phyloP scores from a whole-genome alignment of 2,329 filamentous ascomycete genomes.

The Trichoderma brevicompactum region DNA sequence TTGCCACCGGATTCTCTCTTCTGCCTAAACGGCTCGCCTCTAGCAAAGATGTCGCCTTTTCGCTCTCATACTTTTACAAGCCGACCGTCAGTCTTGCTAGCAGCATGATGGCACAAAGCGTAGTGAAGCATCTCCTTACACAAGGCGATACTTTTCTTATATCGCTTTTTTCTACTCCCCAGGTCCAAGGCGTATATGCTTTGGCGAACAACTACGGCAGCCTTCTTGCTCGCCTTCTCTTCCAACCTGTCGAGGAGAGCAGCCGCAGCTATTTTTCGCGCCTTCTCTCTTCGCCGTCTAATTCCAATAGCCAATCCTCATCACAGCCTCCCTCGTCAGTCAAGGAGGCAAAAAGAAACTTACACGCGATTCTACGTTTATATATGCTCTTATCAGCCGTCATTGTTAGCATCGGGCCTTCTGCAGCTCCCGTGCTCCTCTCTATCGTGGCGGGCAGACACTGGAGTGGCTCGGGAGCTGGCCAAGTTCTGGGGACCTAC shows the following conservation, averaged over 20 bases:
- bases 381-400: constrained; percentile 77
- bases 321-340: constrained; percentile 39
- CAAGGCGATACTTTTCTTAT: constrained; percentile 93
- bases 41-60: constrained; percentile 45
- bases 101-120: constrained; percentile 85
- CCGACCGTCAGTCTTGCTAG: constrained; percentile 72
- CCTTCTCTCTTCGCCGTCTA: constrained; percentile 57
- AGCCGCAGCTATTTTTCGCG: constrained; percentile 88
- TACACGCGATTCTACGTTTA: constrained; percentile 67
- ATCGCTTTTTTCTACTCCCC: constrained; percentile 72
- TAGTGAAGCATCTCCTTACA: constrained; percentile 91
- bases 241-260: constrained; percentile 95
- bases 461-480: constrained; percentile 77
- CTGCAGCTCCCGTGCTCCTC: constrained; percentile 73
- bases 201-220: constrained; percentile 95
- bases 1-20: constrained; percentile 69
- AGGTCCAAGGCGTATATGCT: constrained; percentile 88
- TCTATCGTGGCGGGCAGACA: constrained; percentile 73
- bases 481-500: constrained; percentile 75
- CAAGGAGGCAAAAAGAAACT: constrained; percentile 53
- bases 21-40: constrained; percentile 48
- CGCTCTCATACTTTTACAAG: constrained; percentile 66
- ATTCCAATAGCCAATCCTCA: constrained; percentile 31
- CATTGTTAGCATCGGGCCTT: constrained; percentile 72
- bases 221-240: constrained; percentile 82